phyloP scores from a whole-genome alignment of 2,329 filamentous ascomycete species.

The Dothideomycetidae sp. region DNA sequence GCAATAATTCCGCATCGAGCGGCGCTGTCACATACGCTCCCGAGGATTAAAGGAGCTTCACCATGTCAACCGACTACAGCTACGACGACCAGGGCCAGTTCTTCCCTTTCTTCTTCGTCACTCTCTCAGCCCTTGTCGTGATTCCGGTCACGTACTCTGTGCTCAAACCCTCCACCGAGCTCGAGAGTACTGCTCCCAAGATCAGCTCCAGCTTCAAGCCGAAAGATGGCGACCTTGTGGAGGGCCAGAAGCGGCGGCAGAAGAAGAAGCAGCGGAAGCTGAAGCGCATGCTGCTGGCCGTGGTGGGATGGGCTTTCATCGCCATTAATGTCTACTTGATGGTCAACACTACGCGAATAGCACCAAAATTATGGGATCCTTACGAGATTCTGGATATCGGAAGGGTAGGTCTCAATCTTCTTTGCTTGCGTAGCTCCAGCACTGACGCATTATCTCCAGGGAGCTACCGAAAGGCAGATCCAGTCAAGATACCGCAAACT shows the following conservation, averaged over 20 bases:
- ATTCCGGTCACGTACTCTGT: slow-evolving; percentile 63
- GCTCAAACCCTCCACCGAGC: slow-evolving; percentile 60
- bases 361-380: slow-evolving; percentile 81
- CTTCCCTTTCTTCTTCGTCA: slow-evolving; percentile 98
- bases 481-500: slow-evolving; percentile 81
- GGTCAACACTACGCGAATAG: slow-evolving; percentile 54
- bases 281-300: slow-evolving; percentile 65
- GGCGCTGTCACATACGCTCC: not conserved
- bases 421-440: slow-evolving; percentile 6
- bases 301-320: slow-evolving; percentile 70
- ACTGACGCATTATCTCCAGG: slow-evolving; percentile 38
- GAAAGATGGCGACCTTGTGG: slow-evolving; percentile 70
- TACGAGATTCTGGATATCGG: slow-evolving; percentile 86
- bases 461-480: slow-evolving; percentile 75
- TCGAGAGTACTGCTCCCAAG: slow-evolving; percentile 66
- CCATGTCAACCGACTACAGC: slow-evolving; percentile 88
- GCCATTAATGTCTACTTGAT: slow-evolving; percentile 88
- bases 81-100: slow-evolving; percentile 98
- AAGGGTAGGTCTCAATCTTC: slow-evolving; percentile 43
- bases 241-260: slow-evolving; percentile 68
- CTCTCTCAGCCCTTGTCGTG: slow-evolving; percentile 73
- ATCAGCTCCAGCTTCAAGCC: slow-evolving; percentile 72
- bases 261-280: slow-evolving; percentile 79
- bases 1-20: not conserved
- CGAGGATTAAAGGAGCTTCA: slow-evolving; percentile 17